These are phyloP conservation scores for Solanum chiquidenum DNA, from an alignment of 257 asterid genomes.

Conservation along the genomic window DNA sequence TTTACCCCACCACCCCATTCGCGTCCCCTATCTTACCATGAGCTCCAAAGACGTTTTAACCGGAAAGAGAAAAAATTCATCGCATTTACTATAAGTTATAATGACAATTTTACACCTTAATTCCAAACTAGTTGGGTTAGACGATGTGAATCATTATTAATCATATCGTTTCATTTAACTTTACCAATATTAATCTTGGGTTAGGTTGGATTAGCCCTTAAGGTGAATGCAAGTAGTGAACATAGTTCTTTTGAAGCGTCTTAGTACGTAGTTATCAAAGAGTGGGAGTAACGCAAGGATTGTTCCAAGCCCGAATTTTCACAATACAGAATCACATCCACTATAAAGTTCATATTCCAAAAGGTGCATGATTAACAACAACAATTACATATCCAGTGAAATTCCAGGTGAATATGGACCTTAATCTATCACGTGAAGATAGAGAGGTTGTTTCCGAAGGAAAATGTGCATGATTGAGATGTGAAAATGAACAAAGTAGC, in stretches of 20 bases:
- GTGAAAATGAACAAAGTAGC: neutral
- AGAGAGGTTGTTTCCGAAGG: too few species aligned
- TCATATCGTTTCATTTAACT: neutral
- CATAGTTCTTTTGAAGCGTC: neutral
- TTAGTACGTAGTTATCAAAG: neutral
- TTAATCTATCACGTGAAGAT: neutral
- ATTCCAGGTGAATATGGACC: neutral
- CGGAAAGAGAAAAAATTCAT: too few species aligned
- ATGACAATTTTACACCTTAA: too few species aligned
- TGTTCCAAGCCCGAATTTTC: neutral
- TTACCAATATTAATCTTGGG: neutral
- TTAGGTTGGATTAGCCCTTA: neutral
- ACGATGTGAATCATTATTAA: too few species aligned
- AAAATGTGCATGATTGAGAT: neutral
- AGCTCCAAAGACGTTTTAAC: too few species aligned
- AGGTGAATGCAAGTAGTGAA: neutral
- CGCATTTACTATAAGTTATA: neutral
- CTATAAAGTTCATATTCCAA: neutral
- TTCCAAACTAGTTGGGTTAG: neutral
- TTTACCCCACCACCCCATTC: too few species aligned
- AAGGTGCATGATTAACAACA: neutral
- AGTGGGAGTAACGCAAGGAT: neutral
- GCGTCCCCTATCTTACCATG: too few species aligned
- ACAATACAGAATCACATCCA: neutral
- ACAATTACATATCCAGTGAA: neutral